Evolutionary conservation across 805 yeast genomes (phyloP).

Genomic region (Candida cerambycidarum): DNA sequence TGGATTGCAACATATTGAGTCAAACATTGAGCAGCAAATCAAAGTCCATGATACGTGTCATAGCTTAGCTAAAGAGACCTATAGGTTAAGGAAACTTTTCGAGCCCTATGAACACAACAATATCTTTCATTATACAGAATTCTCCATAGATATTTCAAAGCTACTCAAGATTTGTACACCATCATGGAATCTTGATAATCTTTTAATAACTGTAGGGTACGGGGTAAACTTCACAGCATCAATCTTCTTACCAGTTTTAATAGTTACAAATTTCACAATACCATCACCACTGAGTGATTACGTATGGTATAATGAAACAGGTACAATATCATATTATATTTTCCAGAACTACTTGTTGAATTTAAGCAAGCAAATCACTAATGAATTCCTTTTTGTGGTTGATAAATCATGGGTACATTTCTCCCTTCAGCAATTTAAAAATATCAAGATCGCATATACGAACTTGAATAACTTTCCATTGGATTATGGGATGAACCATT

Average conservation of each 20-base stretch:
- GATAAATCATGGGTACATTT: constrained; percentile 17
- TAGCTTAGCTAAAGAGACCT: constrained; percentile 15
- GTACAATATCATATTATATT: constrained; percentile 18
- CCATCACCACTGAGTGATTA: not conserved
- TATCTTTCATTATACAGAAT: constrained; percentile 23
- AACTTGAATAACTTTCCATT: constrained; percentile 10
- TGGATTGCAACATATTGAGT: not conserved
- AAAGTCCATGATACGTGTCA: constrained; percentile 12
- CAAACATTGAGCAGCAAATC: constrained; percentile 11
- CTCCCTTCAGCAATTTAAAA: not conserved
- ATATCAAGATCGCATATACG: constrained; percentile 9
- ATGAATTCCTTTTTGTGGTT: constrained; percentile 18
- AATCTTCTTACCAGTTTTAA: constrained; percentile 23
- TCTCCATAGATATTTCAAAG: constrained; percentile 17
- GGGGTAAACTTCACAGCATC: constrained; percentile 23
- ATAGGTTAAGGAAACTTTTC: constrained; percentile 12
- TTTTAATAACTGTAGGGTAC: constrained; percentile 19
- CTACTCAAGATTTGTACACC: constrained; percentile 12
- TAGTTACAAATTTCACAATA: constrained; percentile 17
- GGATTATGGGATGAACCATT: constrained; percentile 9
- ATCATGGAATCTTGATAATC: constrained; percentile 6
- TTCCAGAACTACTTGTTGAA: constrained; percentile 18
- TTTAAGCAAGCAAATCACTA: constrained; percentile 17
- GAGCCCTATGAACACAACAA: constrained; percentile 14
- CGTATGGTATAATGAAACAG: constrained; percentile 13